Conservation (phyloP, 2,329 filamentous ascomycete species). For the Aspergillus versicolor region DNA sequence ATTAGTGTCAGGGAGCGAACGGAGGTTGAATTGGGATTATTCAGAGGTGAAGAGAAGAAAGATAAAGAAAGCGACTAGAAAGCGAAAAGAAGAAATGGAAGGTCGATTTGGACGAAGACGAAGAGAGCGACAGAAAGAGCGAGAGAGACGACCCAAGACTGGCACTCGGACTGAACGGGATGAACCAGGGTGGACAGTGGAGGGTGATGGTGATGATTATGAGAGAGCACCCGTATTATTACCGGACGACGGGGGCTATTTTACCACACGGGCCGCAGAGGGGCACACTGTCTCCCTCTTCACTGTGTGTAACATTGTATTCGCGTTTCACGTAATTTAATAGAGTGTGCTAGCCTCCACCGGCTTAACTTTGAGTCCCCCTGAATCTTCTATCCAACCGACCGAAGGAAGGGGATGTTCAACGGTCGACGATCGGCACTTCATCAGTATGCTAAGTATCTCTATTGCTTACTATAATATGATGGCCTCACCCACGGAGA, state of each 20-base stretch:
- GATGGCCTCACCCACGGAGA: background rate
- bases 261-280: background rate
- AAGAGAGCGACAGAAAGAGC: conserved; percentile 12
- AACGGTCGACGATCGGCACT: background rate
- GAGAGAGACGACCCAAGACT: background rate
- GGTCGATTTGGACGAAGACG: conserved; percentile 11
- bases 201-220: background rate
- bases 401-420: background rate
- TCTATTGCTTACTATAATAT: background rate
- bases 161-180: background rate
- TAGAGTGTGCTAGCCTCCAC: background rate
- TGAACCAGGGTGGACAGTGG: background rate
- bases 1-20: conserved; percentile 16
- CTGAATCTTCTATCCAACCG: background rate
- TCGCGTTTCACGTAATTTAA: background rate
- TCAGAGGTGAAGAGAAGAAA: conserved; percentile 14
- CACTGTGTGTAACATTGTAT: background rate
- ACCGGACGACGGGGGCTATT: background rate
- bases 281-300: background rate
- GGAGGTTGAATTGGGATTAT: conserved; percentile 10
- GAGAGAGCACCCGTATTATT: background rate
- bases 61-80: conserved; percentile 16
- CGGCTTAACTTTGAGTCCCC: background rate
- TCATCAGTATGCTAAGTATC: background rate
- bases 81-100: conserved; percentile 17